phyloP scores from a whole-genome alignment of 2,329 filamentous ascomycete genomes.

The Intubia oerlemansii region DNA sequence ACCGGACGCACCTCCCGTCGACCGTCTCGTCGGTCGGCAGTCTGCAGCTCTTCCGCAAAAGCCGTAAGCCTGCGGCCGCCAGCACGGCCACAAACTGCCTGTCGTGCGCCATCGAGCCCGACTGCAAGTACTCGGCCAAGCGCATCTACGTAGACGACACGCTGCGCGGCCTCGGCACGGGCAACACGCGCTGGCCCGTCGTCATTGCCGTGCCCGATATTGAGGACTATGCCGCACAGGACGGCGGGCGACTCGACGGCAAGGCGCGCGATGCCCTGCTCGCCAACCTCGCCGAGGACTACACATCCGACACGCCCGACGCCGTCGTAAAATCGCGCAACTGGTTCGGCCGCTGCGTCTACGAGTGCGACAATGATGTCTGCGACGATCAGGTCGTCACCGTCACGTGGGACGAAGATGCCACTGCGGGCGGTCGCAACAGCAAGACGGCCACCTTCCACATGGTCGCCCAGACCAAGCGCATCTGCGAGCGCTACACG shows the following conservation, averaged over 20 bases:
- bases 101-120: conserved; percentile 49
- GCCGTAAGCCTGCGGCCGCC: conserved; percentile 55
- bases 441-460: conserved; percentile 80
- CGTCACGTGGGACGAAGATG: conserved; percentile 65
- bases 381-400: conserved; percentile 84
- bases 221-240: conserved; percentile 41
- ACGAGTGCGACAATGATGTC: conserved; percentile 80
- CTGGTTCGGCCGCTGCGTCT: conserved; percentile 92
- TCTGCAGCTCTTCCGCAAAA: conserved; percentile 55
- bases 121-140: conserved; percentile 71
- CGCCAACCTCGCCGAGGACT: conserved; percentile 25
- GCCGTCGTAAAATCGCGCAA: conserved; percentile 29
- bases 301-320: conserved; percentile 24
- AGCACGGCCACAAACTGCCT: conserved; percentile 72
- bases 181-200: conserved; percentile 61
- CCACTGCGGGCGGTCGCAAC: conserved; percentile 21
- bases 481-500: conserved; percentile 69
- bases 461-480: conserved; percentile 80
- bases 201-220: conserved; percentile 84
- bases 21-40: conserved; percentile 56
- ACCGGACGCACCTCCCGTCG: conserved; percentile 58
- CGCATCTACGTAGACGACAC: conserved; percentile 50
- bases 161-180: conserved; percentile 34
- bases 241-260: conserved; percentile 19
- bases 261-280: conserved; percentile 23